Evolutionary conservation across 805 yeast species (phyloP), one percentile per base, ranked within the genome.

Genomic region (Starmerella tilneyi): DNA sequence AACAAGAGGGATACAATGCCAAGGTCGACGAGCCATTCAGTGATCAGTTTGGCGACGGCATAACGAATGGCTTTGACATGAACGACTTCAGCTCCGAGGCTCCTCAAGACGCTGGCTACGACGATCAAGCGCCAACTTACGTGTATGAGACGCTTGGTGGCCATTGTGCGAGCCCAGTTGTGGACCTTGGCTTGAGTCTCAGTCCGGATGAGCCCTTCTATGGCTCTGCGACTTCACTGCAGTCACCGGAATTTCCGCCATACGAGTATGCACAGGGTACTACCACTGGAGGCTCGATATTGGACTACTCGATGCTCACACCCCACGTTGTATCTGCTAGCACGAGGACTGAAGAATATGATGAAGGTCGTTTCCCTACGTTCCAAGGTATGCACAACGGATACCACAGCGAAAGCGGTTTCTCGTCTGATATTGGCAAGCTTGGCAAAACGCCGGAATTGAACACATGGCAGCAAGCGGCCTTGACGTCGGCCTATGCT

Each of bases 401-500:
- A 1, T 21, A 16, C 21, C 15, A 38, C 41, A 38, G 26, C 26
- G 33, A 38, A 13, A 22, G 23, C 19, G 41, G 13, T 19, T 36
- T 16, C 22, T 12, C 31, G 22, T n/a, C 19, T 16, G 12, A 7
- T 22, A n/a, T 7, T 9, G 26, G 26, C 16, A 29, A 28, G 23
- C 9, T 13, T 9, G 31, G 26, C 26, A n/a, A 13, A 19, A 19
- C 31, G 17, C 33, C 33, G 4, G 41, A 38, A 19, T 24, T 19
- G 19, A 38, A 38, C 26, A 38, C 41, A 9, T 38, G 41, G 41
- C 41, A 38, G 17, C 17, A 38, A 13, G 41, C 41, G 16, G 24
- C 33, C 6, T 17, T 27, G 2, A 13, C 26, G 2, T 17, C 32
- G 7, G 41, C 41, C 24, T 27, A 27, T 20, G 31, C 41, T 8